Evolutionary conservation across 2,329 filamentous ascomycete species (phyloP).

Genomic region (Cyphellophora europaea): DNA sequence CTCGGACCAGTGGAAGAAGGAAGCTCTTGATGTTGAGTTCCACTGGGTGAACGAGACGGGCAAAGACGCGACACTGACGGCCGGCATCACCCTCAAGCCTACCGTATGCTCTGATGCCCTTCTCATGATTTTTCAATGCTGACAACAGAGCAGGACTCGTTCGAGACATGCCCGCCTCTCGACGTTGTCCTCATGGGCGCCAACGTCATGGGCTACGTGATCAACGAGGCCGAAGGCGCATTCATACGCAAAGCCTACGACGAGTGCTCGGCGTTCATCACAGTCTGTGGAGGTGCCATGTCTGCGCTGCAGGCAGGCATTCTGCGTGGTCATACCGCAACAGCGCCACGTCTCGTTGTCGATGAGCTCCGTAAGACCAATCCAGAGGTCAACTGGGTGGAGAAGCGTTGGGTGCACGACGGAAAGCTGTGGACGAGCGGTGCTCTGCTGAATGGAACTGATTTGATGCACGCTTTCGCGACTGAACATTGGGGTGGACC

Average conservation of each 20-base stretch:
- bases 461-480: constrained; percentile 24
- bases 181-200: constrained; percentile 15
- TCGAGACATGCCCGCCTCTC: constrained; percentile 12
- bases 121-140: background rate
- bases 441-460: constrained; percentile 23
- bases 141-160: constrained; percentile 7
- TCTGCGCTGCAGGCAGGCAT: constrained; percentile 9
- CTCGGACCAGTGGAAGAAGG: constrained; percentile 2
- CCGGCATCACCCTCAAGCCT: constrained; percentile 6
- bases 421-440: constrained; percentile 27
- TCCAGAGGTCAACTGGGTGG: constrained; percentile 11
- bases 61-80: constrained; percentile 8
- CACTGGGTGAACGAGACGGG: constrained; percentile 23
- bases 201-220: constrained; percentile 6
- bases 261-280: constrained; percentile 11
- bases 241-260: constrained; percentile 14
- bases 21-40: constrained; percentile 21
- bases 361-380: constrained; percentile 3
- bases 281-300: constrained; percentile 13
- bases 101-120: constrained; percentile 6
- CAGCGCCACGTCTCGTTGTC: constrained; percentile 10
- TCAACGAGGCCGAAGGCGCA: constrained; percentile 9
- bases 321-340: constrained; percentile 11
- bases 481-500: no score
- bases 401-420: constrained; percentile 20